These are phyloP conservation scores for Fusarium verrucosum DNA, from an alignment of 2,329 filamentous ascomycete genomes.

Conservation along the genomic window DNA sequence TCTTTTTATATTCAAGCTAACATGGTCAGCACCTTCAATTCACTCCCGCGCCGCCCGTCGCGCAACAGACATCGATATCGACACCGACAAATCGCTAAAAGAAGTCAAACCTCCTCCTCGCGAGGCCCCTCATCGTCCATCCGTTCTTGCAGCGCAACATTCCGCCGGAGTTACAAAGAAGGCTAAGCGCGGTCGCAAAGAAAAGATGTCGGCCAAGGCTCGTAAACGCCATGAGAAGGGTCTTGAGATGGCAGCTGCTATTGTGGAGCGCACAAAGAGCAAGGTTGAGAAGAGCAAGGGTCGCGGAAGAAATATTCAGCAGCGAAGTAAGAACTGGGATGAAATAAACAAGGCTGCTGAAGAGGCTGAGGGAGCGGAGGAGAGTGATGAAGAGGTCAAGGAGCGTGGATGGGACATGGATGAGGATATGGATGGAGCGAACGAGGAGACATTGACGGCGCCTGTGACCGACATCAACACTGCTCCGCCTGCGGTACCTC, in stretches of 20 bases:
- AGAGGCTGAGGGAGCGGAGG: background rate
- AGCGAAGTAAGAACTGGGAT: slow-evolving; percentile 65
- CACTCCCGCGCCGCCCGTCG: slow-evolving; percentile 81
- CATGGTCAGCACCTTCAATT: slow-evolving; percentile 64
- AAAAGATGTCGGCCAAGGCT: slow-evolving; percentile 64
- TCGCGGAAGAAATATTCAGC: slow-evolving; percentile 58
- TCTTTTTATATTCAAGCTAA: background rate
- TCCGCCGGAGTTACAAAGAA: slow-evolving; percentile 75
- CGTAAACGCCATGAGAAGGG: slow-evolving; percentile 65
- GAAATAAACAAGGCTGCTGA: slow-evolving; percentile 60
- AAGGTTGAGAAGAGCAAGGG: slow-evolving; percentile 66
- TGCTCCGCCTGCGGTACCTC: slow-evolving; percentile 9
- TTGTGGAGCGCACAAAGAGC: slow-evolving; percentile 65
- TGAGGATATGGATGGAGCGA: slow-evolving; percentile 49
- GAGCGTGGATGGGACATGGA: slow-evolving; percentile 47
- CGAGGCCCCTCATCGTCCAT: slow-evolving; percentile 58
- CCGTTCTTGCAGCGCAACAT: slow-evolving; percentile 75
- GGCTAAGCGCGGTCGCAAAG: slow-evolving; percentile 64
- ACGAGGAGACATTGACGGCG: slow-evolving; percentile 3
- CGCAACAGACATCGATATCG: slow-evolving; percentile 73
- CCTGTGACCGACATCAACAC: background rate
- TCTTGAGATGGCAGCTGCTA: slow-evolving; percentile 66
- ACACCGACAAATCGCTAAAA: slow-evolving; percentile 77
- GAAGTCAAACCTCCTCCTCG: slow-evolving; percentile 62
- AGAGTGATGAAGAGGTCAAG: slow-evolving; percentile 34